Evolutionary conservation across 768 basidiomycete species (phyloP), one percentile per base, ranked within the genome.

Genomic region (Boletus speciosus): DNA sequence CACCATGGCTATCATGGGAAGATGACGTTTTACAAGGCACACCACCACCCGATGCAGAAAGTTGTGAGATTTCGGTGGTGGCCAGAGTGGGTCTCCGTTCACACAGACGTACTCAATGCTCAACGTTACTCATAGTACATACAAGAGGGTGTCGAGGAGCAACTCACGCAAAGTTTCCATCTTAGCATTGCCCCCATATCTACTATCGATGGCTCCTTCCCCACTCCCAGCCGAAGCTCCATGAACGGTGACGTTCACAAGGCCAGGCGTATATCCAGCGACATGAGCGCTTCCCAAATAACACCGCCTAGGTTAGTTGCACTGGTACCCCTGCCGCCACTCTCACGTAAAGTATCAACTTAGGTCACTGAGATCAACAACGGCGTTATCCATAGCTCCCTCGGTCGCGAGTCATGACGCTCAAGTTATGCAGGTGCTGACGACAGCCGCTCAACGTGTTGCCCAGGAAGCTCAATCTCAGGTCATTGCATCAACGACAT

Each of bases 1-100:
- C 96, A 1, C 61, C 82, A 0, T 99, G 96, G 96, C 74, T 99
- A 29, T 75, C 77, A 14, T 98, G 95, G 94, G 85, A 88, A 60
- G 83, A 84, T 47, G 90, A 92, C 56, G 82, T 85, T 47, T 76
- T 98, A 19, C 83, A 83, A 34, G 96, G 96, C 23, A 81, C 84
- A 37, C 93, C 93, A 16, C 81, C 85, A 38, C 76, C 83, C 35
- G 87, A 90, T 56, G 85, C 91, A 34, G 83, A 85, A 63, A 85
- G 81, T 47, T 85, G 85, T 63, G 83, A 86, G 47, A 81, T 96
- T 55, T 86, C 83, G 15, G 85, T 84, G 25, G 78, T 85, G 48
- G 93, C 90, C 14, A 82, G 83, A 74, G 91, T 93, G 65, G 53
- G 81, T 73, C 27, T 54, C 58, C 27, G 11, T 51, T 51, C 29